Evolutionary conservation across 2,329 filamentous ascomycete genomes (phyloP).

Genomic region (Ceratocystis colombiana): DNA sequence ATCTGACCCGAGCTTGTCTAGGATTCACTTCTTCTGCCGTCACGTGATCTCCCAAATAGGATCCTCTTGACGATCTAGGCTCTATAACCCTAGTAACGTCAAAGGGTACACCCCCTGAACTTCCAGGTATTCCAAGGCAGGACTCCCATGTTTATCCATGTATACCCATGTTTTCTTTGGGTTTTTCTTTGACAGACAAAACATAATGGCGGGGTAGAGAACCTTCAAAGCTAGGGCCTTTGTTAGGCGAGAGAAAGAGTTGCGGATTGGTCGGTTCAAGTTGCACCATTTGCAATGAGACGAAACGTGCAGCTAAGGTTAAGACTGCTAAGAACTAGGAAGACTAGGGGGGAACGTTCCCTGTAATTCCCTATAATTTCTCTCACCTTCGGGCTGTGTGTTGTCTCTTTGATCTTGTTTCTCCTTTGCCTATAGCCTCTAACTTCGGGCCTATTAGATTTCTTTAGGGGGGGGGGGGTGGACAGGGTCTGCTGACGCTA

Average conservation of each 20-base stretch:
- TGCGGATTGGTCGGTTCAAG: conserved; percentile 15
- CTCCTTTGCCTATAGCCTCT: neutral
- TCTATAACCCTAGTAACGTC: conserved; percentile 10
- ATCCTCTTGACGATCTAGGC: neutral
- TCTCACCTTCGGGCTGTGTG: neutral
- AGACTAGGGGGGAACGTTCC: neutral
- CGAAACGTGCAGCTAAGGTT: conserved; percentile 14
- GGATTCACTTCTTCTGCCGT: neutral
- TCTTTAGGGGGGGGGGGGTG: neutral
- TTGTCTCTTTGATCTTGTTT: conserved; percentile 3
- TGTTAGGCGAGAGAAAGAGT: conserved; percentile 13
- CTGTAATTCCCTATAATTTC: conserved; percentile 12
- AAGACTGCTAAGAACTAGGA: neutral
- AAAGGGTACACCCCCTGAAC: neutral
- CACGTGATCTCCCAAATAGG: neutral
- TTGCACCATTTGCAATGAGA: conserved; percentile 16
- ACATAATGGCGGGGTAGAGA: conserved; percentile 12
- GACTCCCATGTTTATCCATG: neutral
- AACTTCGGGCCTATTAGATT: conserved; percentile 4
- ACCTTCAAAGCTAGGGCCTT: conserved; percentile 11
- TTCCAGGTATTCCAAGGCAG: neutral
- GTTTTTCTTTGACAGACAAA: conserved; percentile 11
- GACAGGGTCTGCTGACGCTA: no score
- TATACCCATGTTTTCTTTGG: conserved; percentile 2
- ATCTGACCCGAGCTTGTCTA: conserved; percentile 2